Evolutionary conservation across 768 basidiomycete species (phyloP), one percentile per base, ranked within the genome.

Genomic region (Cystofilobasidium ferigula): DNA sequence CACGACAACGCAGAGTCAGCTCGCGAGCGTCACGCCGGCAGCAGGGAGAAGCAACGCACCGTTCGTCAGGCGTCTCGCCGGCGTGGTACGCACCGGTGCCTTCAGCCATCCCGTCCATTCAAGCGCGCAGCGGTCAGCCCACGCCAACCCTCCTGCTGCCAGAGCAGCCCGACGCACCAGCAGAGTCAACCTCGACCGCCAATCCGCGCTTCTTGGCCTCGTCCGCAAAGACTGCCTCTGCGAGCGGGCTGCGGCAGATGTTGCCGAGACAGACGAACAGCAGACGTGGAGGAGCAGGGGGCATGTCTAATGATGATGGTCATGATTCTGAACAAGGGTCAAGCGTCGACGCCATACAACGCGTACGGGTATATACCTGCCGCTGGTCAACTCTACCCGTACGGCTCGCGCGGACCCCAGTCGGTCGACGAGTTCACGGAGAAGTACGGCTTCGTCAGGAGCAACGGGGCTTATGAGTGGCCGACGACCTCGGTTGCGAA

Each of bases 331-430:
- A n/a, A n/a, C n/a, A n/a, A n/a, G n/a, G n/a, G n/a, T n/a, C n/a
- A n/a, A n/a, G n/a, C n/a, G n/a, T n/a, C n/a, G n/a, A n/a, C n/a
- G n/a, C n/a, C n/a, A n/a, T n/a, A n/a, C n/a, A n/a, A n/a, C n/a
- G n/a, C n/a, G n/a, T n/a, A n/a, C n/a, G n/a, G n/a, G n/a, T n/a
- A n/a, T n/a, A n/a, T n/a, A n/a, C n/a, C n/a, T n/a, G n/a, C n/a
- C n/a, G n/a, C n/a, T n/a, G n/a, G n/a, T n/a, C n/a, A 83, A 57
- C 75, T 80, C 22, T 99, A 99, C 78, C 84, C 85, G 7, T 99
- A 98, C 74, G 95, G 95, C 53, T 91, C 91, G 65, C 85, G 95
- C 68, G 95, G 93, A n/a, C 95, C 94, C 0, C 84, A 84, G 70
- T 81, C 86, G 74, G 79, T 97, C 43, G 88, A 89, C 26, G 77